These are phyloP conservation scores for Phellopilus nigrolimitatus DNA, from an alignment of 1,284 basidiomycete species.

Conservation along the genomic window DNA sequence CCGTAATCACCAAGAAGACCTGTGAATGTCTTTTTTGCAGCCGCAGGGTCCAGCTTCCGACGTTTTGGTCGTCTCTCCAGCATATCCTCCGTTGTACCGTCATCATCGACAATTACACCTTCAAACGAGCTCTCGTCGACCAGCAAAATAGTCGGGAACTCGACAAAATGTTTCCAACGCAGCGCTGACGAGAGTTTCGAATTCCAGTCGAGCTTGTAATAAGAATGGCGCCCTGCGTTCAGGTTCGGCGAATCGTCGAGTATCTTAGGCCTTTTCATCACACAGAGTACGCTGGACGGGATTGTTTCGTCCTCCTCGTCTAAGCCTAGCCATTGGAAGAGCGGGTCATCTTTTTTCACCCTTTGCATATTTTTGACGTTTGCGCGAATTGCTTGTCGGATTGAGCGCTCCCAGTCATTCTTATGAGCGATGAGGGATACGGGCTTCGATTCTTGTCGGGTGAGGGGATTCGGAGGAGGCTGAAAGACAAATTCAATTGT, in stretches of 20 bases:
- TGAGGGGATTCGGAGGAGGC: conserved; percentile 40
- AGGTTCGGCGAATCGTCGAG: conserved; percentile 29
- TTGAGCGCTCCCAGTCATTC: conserved; percentile 46
- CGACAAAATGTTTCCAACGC: conserved; percentile 62
- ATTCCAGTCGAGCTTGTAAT: conserved; percentile 52
- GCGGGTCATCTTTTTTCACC: conserved; percentile 34
- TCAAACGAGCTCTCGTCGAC: conserved; percentile 57
- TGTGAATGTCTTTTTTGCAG: conserved; percentile 48
- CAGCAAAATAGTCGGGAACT: conserved; percentile 77
- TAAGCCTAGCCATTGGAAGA: conserved; percentile 52
- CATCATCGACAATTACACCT: conserved; percentile 49
- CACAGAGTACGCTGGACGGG: conserved; percentile 48
- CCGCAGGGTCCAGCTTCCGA: conserved; percentile 45
- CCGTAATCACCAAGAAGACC: conserved; percentile 63
- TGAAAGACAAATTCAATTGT: conserved; percentile 70
- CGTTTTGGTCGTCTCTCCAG: conserved; percentile 43
- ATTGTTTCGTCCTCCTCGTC: conserved; percentile 33
- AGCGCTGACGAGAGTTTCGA: conserved; percentile 46
- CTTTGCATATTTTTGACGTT: conserved; percentile 38
- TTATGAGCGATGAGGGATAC: conserved; percentile 57
- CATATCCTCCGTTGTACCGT: conserved; percentile 36
- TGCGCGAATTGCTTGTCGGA: conserved; percentile 45
- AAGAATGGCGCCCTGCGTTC: conserved; percentile 30
- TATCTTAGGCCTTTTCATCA: conserved; percentile 46
- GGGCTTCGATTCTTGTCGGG: conserved; percentile 34